Conservation (phyloP, 768 basidiomycete genomes). For the Rhodosporidiobolus odoratus region DNA sequence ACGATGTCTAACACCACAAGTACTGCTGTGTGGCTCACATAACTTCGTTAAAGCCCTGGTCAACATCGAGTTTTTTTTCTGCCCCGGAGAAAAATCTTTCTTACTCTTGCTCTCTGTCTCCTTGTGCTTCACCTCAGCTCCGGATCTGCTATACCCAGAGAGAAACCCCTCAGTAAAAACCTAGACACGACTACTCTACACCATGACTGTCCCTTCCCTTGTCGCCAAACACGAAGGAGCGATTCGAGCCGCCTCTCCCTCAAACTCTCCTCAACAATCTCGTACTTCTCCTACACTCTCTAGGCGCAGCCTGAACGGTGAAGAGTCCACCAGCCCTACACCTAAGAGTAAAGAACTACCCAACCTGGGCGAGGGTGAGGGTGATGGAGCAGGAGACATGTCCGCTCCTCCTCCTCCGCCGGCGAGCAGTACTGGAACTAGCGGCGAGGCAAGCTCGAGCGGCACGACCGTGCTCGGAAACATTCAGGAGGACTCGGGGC, state of each 20-base stretch:
- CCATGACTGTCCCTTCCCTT: background rate
- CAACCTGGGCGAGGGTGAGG: too few species aligned
- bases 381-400: too few species aligned
- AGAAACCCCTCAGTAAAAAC: background rate
- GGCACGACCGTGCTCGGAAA: background rate
- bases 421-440: background rate
- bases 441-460: background rate
- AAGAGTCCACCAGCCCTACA: background rate
- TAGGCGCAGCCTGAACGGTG: background rate
- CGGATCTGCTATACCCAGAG: too few species aligned
- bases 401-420: background rate
- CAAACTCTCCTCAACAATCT: background rate
- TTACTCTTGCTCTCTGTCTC: too few species aligned
- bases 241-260: background rate
- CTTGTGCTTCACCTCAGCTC: too few species aligned
- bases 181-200: background rate
- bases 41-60: too few species aligned
- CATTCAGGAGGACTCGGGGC: conserved; percentile 5
- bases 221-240: background rate
- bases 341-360: background rate
- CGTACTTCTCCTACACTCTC: background rate
- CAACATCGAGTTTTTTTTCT: too few species aligned
- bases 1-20: too few species aligned
- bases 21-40: too few species aligned
- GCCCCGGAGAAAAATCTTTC: too few species aligned